Conservation (phyloP, 768 basidiomycete genomes). For the Termitomyces sp. region DNA sequence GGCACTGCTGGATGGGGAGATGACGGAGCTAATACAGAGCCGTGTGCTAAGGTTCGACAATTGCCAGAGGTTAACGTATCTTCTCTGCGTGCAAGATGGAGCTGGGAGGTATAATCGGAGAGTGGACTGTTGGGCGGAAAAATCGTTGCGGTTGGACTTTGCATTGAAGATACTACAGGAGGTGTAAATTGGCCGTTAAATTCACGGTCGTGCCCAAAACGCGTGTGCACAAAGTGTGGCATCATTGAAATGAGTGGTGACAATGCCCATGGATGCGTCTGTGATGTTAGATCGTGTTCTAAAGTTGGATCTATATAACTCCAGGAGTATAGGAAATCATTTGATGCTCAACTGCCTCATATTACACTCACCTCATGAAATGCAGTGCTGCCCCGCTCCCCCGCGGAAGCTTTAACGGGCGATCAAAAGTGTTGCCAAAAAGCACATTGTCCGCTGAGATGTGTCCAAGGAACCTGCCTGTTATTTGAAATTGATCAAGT, state of each 20-base stretch:
- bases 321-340: not conserved
- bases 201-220: conserved; percentile 2
- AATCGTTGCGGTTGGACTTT: not conserved
- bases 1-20: too few relatives aligned
- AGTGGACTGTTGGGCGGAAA: conserved; percentile 52
- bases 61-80: conserved; percentile 7
- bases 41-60: conserved; percentile 3
- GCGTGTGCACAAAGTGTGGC: conserved; percentile 69
- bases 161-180: too few relatives aligned
- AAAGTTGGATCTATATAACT: conserved; percentile 88
- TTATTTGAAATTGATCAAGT: not conserved
- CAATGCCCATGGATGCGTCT: conserved; percentile 84
- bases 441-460: conserved; percentile 78
- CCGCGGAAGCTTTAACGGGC: conserved; percentile 76
- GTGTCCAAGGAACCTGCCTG: conserved; percentile 71
- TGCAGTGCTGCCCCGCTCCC: conserved; percentile 71
- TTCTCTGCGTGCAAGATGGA: conserved; percentile 32
- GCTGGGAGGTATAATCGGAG: conserved; percentile 50
- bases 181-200: conserved; percentile 29
- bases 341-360: not conserved
- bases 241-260: conserved; percentile 80
- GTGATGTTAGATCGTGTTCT: conserved; percentile 73
- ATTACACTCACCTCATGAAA: conserved; percentile 66
- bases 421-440: conserved; percentile 84
- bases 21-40: not conserved